phyloP scores from a whole-genome alignment of 805 yeast species.

The Metschnikowia koreensis region DNA sequence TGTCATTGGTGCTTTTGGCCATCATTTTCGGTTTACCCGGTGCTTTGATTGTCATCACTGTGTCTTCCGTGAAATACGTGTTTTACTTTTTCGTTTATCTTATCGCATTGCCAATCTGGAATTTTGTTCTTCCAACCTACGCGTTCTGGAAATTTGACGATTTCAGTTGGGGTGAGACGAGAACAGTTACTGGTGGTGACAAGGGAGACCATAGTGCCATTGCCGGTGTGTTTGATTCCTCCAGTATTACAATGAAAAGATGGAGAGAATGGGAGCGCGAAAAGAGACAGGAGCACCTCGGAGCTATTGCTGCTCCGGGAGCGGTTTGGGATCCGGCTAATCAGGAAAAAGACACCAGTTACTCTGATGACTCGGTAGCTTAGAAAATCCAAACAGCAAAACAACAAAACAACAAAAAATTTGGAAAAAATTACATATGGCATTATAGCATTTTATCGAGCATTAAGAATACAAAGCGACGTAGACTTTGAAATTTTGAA shows the following conservation, averaged over 20 bases:
- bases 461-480: not conserved
- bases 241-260: constrained; percentile 82
- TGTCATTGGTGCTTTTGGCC: constrained; percentile 74
- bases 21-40: constrained; percentile 87
- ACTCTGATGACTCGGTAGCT: constrained; percentile 23
- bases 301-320: constrained; percentile 32
- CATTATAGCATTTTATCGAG: not conserved
- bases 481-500: not conserved
- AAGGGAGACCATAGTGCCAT: constrained; percentile 64
- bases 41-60: constrained; percentile 73
- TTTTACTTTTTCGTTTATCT: constrained; percentile 79
- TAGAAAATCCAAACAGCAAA: not conserved
- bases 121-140: constrained; percentile 79
- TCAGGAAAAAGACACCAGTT: constrained; percentile 27
- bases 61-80: constrained; percentile 68
- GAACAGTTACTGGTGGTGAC: constrained; percentile 70
- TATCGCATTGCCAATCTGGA: constrained; percentile 89
- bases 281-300: constrained; percentile 36
- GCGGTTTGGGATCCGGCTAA: constrained; percentile 48
- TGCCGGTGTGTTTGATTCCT: constrained; percentile 88
- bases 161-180: constrained; percentile 94
- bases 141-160: constrained; percentile 96
- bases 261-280: constrained; percentile 94
- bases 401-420: not conserved
- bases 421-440: not conserved